Conservation (phyloP, 345 rosid genomes). For the Euphorbia peplus region DNA sequence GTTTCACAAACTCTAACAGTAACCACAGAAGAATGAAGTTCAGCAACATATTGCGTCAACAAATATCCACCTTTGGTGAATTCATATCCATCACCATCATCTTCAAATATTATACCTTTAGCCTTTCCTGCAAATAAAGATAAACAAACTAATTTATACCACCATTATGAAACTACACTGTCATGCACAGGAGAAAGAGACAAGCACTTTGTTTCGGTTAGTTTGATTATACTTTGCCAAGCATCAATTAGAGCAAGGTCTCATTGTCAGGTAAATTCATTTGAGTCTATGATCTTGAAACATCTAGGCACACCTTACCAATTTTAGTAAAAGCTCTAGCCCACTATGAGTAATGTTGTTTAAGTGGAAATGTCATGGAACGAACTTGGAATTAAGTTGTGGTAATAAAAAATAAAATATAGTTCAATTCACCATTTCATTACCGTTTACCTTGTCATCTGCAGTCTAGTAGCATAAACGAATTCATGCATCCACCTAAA, state of each 20-base stretch:
- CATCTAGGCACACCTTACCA: background rate
- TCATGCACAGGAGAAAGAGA: background rate
- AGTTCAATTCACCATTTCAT: background rate
- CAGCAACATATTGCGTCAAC: conserved; percentile 62
- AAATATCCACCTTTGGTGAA: conserved; percentile 60
- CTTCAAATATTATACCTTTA: conserved; percentile 71
- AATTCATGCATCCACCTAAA: background rate
- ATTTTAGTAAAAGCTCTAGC: background rate
- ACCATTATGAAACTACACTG: background rate
- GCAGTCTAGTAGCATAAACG: background rate
- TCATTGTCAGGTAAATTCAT: background rate
- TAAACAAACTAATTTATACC: conserved; percentile 1
- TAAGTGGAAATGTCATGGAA: background rate
- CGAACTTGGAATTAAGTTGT: background rate
- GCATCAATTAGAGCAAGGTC: background rate
- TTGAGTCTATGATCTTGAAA: background rate
- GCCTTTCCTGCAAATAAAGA: conserved; percentile 55
- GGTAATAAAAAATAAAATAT: background rate
- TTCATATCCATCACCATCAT: conserved; percentile 89
- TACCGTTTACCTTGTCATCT: background rate
- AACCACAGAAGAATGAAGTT: conserved; percentile 53
- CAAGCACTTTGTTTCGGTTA: background rate
- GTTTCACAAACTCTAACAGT: conserved; percentile 53
- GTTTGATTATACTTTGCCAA: background rate
- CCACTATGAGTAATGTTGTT: background rate